Evolutionary conservation across 2,329 filamentous ascomycete species (phyloP), one percentile per base, ranked within the genome.

Genomic region (Fusarium palustre): DNA sequence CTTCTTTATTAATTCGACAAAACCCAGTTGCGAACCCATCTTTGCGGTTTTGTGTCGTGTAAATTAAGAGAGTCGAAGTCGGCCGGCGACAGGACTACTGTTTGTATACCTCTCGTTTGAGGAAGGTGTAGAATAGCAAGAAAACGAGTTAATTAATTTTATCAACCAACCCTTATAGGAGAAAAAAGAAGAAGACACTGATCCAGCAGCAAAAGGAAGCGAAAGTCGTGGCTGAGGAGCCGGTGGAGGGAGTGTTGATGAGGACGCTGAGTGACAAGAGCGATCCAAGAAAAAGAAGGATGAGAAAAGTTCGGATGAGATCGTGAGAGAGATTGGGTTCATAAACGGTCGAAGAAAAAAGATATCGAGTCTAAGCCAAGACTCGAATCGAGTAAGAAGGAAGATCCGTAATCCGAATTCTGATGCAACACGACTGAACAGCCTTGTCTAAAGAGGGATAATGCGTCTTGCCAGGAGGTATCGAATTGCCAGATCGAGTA

Each of bases 171-270:
- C 64, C 71, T 72, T 63, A 18, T 39, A 63, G 46, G 41, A 39
- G 42, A 18, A 33, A 28, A 64, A 64, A 71, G 72, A 78, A 79
- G 76, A 79, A 77, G 77, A 80, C 81, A 86, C 86, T 88, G 86
- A 88, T 81, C 86, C 86, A 89, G 87, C 86, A 88, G 87, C 64
- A 67, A 64, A 63, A 63, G 43, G 69, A 73, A 74, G 64, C 70
- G 69, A 72, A 74, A 50, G 68, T 50, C 60, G 72, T 68, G 70
- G 61, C 61, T 57, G 59, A 56, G 39, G 36, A 54, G 68, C 59
- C 64, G 38, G 47, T 48, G 33, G 50, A 69, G 66, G 38, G 66
- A 69, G 43, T 39, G 59, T 50, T 55, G 45, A 20, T 25, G 49
- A 50, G 50, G 54, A 64, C 67, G 59, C 63, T 61, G 66, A 64